Base-by-base conservation (phyloP, 2,329 filamentous ascomycete species). In the Penicillium brasilianum region DNA sequence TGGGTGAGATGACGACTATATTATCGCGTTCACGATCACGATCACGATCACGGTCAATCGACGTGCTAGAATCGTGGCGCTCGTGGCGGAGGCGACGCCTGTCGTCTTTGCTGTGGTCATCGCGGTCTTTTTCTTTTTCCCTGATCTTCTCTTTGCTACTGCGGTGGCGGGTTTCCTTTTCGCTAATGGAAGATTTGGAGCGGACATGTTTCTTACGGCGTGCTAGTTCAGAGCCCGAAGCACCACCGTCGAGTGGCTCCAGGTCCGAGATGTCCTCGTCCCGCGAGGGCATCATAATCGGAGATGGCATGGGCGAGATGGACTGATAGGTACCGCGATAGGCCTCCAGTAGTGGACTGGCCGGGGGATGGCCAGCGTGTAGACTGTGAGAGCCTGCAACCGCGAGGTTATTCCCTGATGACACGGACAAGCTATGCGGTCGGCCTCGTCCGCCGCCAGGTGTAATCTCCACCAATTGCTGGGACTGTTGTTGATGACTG, bases 321-420 rank as follows among this genome's bases (percentile, higher is more conserved):
- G 91, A 92, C 77, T 98, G 94, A 71, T 96, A 98, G 0, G 93
- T 97, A 41, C 94, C 94, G 64, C 89, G 90, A 77, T 98, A 98
- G 0, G 95, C 89, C 78, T 98, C 94, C 1, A 97, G 86, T 53
- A 98, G 82, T 0, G 94, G 95, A 64, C 92, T 97, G 0, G 87
- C 87, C 0, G 93, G 92, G 1, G 92, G 85, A 48, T 83, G 74
- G 36, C 72, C 77, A 7, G 70, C 69, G 48, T 74, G 48, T 32
- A 59, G 39, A 28, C 49, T 34, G 37, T 49, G 72, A 25, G 70
- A 68, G 9, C 72, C 72, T 11, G 70, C 72, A 37, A 78, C 76
- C 1, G 75, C 71, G 1, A 79, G 73, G 48, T 75, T 78, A 57
- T 73, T 76, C 37, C 71, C 72, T n/a, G 76, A 74, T 6, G 77